These are phyloP conservation scores for Podila epigama DNA, from an alignment of 192 early-diverging fungal genomes.

Conservation along the genomic window DNA sequence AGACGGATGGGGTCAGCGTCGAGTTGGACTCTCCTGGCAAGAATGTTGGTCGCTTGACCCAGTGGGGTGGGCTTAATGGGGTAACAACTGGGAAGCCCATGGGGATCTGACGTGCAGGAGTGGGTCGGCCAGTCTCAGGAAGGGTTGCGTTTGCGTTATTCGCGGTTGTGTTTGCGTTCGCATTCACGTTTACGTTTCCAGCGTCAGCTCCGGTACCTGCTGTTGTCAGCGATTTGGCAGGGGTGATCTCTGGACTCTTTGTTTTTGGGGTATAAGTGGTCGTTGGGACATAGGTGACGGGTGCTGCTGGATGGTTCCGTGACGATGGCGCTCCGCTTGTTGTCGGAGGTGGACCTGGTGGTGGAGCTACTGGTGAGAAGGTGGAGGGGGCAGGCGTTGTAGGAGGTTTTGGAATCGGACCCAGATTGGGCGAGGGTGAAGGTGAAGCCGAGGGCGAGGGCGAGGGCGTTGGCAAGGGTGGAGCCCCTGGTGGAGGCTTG, in stretches of 20 bases:
- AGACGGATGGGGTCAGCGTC: background rate
- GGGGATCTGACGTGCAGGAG: slow-evolving; percentile 38
- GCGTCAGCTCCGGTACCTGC: background rate
- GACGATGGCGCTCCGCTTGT: background rate
- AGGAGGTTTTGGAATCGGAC: slow-evolving; percentile 26
- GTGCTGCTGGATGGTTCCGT: slow-evolving; percentile 1
- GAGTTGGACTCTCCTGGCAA: background rate
- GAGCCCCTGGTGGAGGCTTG: background rate
- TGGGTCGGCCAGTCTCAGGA: slow-evolving; percentile 24
- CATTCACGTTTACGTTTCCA: background rate
- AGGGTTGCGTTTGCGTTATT: background rate
- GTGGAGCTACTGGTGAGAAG: too few species aligned
- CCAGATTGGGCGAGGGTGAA: slow-evolving; percentile 10
- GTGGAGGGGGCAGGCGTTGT: too few species aligned
- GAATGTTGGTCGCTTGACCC: slow-evolving; percentile 9
- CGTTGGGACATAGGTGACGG: background rate
- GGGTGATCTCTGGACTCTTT: background rate
- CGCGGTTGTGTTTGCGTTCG: background rate
- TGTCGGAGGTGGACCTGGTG: slow-evolving; percentile 23
- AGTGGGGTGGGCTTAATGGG: slow-evolving; percentile 32
- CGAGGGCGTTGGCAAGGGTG: background rate
- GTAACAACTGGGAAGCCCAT: slow-evolving; percentile 45
- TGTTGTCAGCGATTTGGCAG: background rate
- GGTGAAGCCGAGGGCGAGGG: slow-evolving; percentile 6
- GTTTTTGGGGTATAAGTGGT: slow-evolving; percentile 2